Evolutionary conservation across 768 basidiomycete species (phyloP).

Genomic region (Boletus eberwhitei): DNA sequence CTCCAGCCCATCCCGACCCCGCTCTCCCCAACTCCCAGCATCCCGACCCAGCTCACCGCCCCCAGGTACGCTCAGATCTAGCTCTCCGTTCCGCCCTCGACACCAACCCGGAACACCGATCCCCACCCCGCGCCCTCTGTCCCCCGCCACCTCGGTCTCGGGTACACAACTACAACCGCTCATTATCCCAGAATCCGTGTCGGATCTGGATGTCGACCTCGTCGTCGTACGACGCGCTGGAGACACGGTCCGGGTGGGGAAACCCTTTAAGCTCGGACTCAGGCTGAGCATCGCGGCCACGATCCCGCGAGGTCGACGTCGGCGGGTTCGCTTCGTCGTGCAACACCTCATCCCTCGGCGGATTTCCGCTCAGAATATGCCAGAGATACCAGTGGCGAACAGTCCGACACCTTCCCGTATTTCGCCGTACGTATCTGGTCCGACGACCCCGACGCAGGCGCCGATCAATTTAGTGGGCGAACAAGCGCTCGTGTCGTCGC

Average conservation of each 20-base stretch:
- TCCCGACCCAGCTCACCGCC: slow-evolving; percentile 60
- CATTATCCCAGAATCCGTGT: slow-evolving; percentile 16
- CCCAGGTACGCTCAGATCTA: slow-evolving; percentile 40
- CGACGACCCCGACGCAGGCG: slow-evolving; percentile 6
- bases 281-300: slow-evolving; percentile 49
- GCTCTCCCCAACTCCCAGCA: slow-evolving; percentile 52
- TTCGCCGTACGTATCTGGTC: slow-evolving; percentile 6
- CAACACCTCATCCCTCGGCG: slow-evolving; percentile 60
- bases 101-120: slow-evolving; percentile 29
- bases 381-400: slow-evolving; percentile 4
- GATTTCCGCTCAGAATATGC: slow-evolving; percentile 6
- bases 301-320: slow-evolving; percentile 34
- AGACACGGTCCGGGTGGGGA: slow-evolving; percentile 45
- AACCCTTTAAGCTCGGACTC: slow-evolving; percentile 58
- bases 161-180: slow-evolving; percentile 20
- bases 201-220: slow-evolving; percentile 57
- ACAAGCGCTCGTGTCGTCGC: slow-evolving; percentile 11
- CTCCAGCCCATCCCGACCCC: slow-evolving; percentile 46
- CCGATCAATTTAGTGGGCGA: slow-evolving; percentile 2
- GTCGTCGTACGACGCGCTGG: slow-evolving; percentile 49
- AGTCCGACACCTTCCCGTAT: slow-evolving; percentile 5
- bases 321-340: slow-evolving; percentile 53
- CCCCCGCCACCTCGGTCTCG: slow-evolving; percentile 26
- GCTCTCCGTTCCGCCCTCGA: slow-evolving; percentile 38
- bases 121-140: slow-evolving; percentile 29